These are phyloP conservation scores for Aureococcus anophagefferens DNA, from an alignment of 108 stramenopile genomes.

Conservation along the genomic window DNA sequence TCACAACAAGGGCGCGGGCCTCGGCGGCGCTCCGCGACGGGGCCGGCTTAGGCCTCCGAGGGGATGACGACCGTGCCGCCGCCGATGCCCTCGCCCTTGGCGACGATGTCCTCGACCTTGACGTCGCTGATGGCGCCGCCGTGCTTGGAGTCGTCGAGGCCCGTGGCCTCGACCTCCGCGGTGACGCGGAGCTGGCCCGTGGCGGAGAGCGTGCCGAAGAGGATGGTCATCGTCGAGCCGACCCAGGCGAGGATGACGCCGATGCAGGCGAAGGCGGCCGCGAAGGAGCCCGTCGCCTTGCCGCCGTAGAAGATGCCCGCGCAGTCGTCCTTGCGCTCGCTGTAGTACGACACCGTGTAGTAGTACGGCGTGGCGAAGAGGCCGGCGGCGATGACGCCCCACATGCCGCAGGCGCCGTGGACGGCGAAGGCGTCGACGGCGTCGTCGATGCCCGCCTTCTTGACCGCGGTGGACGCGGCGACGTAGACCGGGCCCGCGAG, in stretches of 20 bases:
- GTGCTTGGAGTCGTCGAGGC: slow-evolving; percentile 41
- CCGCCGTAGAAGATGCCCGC: slow-evolving; percentile 33
- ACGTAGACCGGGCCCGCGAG: slow-evolving; percentile 66
- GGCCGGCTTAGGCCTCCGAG: too few relatives aligned
- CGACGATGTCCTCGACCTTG: too few relatives aligned
- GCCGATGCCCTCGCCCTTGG: too few relatives aligned
- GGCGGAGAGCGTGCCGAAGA: slow-evolving; percentile 17
- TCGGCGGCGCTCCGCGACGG: too few relatives aligned
- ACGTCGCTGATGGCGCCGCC: slow-evolving; percentile 12
- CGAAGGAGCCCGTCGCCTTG: slow-evolving; percentile 18
- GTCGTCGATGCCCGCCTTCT: slow-evolving; percentile 69
- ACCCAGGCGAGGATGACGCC: slow-evolving; percentile 28
- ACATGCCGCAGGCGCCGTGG: slow-evolving; percentile 63
- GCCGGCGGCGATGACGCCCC: slow-evolving; percentile 72
- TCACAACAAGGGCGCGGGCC: too few relatives aligned
- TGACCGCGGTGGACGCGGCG: slow-evolving; percentile 39
- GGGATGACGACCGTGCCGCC: too few relatives aligned
- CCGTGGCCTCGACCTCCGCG: slow-evolving; percentile 23
- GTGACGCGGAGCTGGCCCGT: slow-evolving; percentile 15
- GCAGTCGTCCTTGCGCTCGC: slow-evolving; percentile 15
- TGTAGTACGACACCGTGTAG: slow-evolving; percentile 20
- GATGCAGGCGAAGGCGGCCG: slow-evolving; percentile 26
- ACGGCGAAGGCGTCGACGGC: slow-evolving; percentile 86
- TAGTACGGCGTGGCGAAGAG: slow-evolving; percentile 48
- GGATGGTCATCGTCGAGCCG: neutral